These are phyloP conservation scores for Mycena citricolor DNA, from an alignment of 1,284 basidiomycete genomes.

Conservation along the genomic window DNA sequence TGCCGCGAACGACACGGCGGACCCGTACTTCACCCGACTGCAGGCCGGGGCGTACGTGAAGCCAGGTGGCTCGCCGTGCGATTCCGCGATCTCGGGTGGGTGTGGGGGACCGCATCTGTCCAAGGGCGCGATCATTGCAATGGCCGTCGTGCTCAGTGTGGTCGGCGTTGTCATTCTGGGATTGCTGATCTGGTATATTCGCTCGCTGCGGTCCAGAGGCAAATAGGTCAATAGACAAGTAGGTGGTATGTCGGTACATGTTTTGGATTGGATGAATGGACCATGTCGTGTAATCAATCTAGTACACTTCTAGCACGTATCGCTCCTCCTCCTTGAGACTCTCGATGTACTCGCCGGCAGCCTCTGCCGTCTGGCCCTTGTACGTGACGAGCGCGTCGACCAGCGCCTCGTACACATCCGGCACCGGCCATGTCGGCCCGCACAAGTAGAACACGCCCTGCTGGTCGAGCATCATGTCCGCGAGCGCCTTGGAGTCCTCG, in stretches of 20 bases:
- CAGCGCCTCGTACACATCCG: constrained; percentile 93
- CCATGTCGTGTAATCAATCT: constrained; percentile 7
- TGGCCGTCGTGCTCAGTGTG: constrained; percentile 66
- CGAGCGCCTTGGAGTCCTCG: constrained; percentile 81
- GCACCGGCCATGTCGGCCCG: constrained; percentile 98
- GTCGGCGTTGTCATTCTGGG: constrained; percentile 41
- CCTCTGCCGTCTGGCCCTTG: constrained; percentile 62
- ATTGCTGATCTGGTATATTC: constrained; percentile 17
- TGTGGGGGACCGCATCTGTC: constrained; percentile 53
- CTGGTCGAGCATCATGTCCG: constrained; percentile 68
- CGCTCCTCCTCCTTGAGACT: constrained; percentile 95
- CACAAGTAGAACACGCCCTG: constrained; percentile 94
- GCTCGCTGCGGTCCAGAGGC: constrained; percentile 2
- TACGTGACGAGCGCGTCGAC: constrained; percentile 77
- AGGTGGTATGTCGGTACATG: background rate
- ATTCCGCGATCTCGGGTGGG: constrained; percentile 59
- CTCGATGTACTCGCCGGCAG: constrained; percentile 86
- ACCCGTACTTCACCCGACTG: constrained; percentile 78
- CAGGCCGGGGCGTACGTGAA: constrained; percentile 66
- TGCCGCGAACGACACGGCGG: constrained; percentile 61
- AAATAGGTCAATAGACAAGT: background rate
- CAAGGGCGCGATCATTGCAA: constrained; percentile 63
- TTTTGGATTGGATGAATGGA: background rate
- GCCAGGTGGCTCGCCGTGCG: constrained; percentile 74
- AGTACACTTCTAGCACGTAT: constrained; percentile 84